Base-by-base conservation (phyloP, 768 basidiomycete species). In the Serpula lacrymans region DNA sequence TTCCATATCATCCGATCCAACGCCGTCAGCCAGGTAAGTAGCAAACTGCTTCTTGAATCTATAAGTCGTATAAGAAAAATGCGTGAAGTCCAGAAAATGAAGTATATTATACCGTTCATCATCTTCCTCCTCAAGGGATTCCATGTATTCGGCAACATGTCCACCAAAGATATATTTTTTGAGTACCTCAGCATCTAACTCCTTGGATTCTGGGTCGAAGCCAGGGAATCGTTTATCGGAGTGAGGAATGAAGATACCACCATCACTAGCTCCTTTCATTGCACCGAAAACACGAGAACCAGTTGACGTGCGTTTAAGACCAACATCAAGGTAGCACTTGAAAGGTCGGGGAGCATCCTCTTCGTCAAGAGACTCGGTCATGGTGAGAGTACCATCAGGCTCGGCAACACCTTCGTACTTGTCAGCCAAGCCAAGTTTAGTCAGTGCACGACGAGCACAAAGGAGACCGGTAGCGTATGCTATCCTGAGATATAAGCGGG, bases 101-200 rank as follows among this genome's bases (percentile, higher is more conserved):
- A 42, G 26, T 9, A 8, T 11, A 13, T 60, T 76, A 47, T 52
- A 82, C 82, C 93, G 80, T 71, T 98, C 95, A 56, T 98, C 96
- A 61, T 99, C 96, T 73, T 99, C 96, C 77, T 99, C 96, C 72
- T 99, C 96, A 39, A 98, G 72, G 42, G 83, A 88, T 72, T 98
- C 90, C 96, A 99, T 99, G 77, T 98, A 99, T 70, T 98, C 96
- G 37, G 96, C 91, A 42, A 99, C 86, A 64, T 99, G 96, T 38
- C 94, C 94, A 62, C 90, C 94, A 54, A 75, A 88, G 64, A 99
- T 98, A 74, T 99, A 99, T 70, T 95, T 95, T 65, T 95, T 92
- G 59, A 98, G 74, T 42, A 84, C 80, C 67, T 98, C 96, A 31
- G 90, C 82, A 48, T 99, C 93, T 47, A 99, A 78, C 64, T 84